Evolutionary conservation across 192 early-diverging fungal species (phyloP), one percentile per base, ranked within the genome.

Genomic region (Backusella mclennaniae): DNA sequence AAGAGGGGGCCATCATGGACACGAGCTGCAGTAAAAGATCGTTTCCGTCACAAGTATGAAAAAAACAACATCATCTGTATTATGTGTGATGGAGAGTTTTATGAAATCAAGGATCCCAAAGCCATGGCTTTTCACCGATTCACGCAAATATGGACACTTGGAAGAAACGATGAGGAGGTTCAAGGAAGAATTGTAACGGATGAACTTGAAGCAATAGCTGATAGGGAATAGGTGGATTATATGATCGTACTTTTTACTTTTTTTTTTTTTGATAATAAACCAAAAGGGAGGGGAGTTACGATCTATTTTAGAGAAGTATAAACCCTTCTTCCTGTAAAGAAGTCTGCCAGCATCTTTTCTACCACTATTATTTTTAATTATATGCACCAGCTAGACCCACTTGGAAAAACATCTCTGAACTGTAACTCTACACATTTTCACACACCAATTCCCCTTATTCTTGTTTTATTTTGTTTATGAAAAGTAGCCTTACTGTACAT

Each of bases 41-140:
- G 44, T 29, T 33, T 56, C 17, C 26, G 39, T 19, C 53, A 73
- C 41, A 73, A 78, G n/a, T 77, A 78, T 31, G 73, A 76, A 41
- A 46, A 72, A 12, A 85, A 84, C 5, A 87, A 87, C 2, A 76
- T 89, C 66, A 81, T 92, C 8, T 91, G 88, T 76, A 84, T 87
- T 56, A 93, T 93, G 92, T 90, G 91, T 81, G 92, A 93, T 79
- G 92, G 92, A 52, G 92, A 93, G 80, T 93, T 93, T 76, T 91
- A 91, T 75, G 91, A 92, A 74, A 82, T 91, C 69, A 87, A 85
- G 71, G 83, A 81, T 35, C 88, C 91, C 8, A 89, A 87, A 41
- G 81, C 80, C 46, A 84, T 93, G n/a, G 85, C 80, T 12, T 87
- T 92, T n/a, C 79, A 85, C n/a, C 87, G 90, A 75, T 89, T 84